Conservation (phyloP, 1,284 basidiomycete genomes). For the Thecaphora thlaspeos region DNA sequence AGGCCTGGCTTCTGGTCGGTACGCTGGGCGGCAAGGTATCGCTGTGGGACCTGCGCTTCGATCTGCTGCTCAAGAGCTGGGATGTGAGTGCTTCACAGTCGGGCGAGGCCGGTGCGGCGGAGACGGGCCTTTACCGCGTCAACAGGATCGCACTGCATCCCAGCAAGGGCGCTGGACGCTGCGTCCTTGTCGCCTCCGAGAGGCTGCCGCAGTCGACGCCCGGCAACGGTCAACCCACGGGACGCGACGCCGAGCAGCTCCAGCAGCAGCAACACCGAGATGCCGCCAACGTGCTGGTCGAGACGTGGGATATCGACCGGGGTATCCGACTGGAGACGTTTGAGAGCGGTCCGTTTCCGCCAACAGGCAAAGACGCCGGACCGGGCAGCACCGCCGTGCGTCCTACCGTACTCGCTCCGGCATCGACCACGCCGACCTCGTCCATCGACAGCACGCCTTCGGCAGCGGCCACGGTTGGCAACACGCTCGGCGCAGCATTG, state of each 20-base stretch:
- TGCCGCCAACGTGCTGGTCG: slow-evolving; percentile 31
- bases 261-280: slow-evolving; percentile 1
- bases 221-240: too few relatives aligned
- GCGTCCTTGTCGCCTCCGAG: slow-evolving; percentile 81
- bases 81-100: slow-evolving; percentile 64
- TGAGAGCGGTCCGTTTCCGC: slow-evolving; percentile 11
- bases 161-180: slow-evolving; percentile 71
- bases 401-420: too few relatives aligned
- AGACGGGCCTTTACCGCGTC: slow-evolving; percentile 60
- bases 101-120: neutral
- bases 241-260: too few relatives aligned
- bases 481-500: slow-evolving; percentile 20
- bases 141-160: slow-evolving; percentile 78
- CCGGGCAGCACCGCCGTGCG: too few relatives aligned
- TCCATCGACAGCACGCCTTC: too few relatives aligned
- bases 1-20: slow-evolving; percentile 82
- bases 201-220: slow-evolving; percentile 3
- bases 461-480: too few relatives aligned
- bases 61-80: slow-evolving; percentile 84
- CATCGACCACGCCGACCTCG: too few relatives aligned
- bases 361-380: too few relatives aligned
- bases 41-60: slow-evolving; percentile 92
- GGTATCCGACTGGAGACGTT: slow-evolving; percentile 57
- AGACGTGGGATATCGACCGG: slow-evolving; percentile 55
- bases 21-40: slow-evolving; percentile 79